Evolutionary conservation across 176 grass and related monocot genomes (phyloP), one percentile per base, ranked within the genome.

Genomic region (Oryza rufipogon): DNA sequence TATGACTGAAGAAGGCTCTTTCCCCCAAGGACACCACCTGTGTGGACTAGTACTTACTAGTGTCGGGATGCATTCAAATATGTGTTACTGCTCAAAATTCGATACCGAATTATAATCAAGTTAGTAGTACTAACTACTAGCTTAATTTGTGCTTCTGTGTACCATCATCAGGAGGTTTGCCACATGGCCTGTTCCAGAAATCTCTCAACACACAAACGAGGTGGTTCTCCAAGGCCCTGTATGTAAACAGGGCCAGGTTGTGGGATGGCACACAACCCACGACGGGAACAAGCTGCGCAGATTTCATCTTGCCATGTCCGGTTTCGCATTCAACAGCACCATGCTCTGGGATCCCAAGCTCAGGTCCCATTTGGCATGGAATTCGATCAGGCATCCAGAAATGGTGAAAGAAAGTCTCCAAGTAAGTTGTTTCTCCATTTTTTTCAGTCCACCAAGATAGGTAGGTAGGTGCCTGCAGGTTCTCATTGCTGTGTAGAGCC

Each of bases 291-390:
- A 86, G 68, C 81, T 91, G 42, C 88, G 86, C 26, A 99, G 93
- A 88, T 99, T 99, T 91, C 96, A 99, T 92, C 86, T 99, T 75
- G 78, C 92, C 39, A 92, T 96, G 91, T 94, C 96, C 6, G 96
- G 93, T 75, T 99, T 99, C 58, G 96, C 96, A 38, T 99, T 99
- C 92, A 99, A 99, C 22, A 95, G 93, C 80, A 96, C 93, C 52
- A 96, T 99, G 86, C 87, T 99, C 69, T 99, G 96, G 96, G 96
- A 99, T 52, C 81, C 88, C 65, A 95, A 74, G 6, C 91, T 85
- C 33, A 89, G 96, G 75, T 87, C 86, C 58, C 93, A 92, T 81
- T 74, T 83, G 81, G 89, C 94, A 9, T 96, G 87, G 86, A 93
- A 96, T 76, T 82, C 91, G 16, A 99, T 99, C 71, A 82, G 96